phyloP scores from a whole-genome alignment of 371 early-diverging fungal species.

The Mucor velutinosus region DNA sequence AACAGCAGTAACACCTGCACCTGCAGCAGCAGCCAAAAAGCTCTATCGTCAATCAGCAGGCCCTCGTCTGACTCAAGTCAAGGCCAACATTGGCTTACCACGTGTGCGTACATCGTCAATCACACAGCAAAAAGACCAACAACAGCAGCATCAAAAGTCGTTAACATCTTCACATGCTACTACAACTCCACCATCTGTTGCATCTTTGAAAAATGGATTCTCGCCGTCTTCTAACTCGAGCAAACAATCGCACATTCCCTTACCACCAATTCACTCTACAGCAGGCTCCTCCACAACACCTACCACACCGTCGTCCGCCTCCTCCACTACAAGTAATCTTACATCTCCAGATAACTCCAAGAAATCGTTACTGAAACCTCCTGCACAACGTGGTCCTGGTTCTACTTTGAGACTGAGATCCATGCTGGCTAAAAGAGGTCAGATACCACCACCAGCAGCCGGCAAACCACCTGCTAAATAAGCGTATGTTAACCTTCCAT shows the following conservation, averaged over 20 bases:
- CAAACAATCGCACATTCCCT: slow-evolving; percentile 11
- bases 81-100: slow-evolving; percentile 27
- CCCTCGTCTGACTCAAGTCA: slow-evolving; percentile 27
- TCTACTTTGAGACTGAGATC: slow-evolving; percentile 38
- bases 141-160: slow-evolving; percentile 10
- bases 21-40: slow-evolving; percentile 12
- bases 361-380: slow-evolving; percentile 28
- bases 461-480: not conserved
- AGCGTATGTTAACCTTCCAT: not conserved
- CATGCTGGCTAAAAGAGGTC: slow-evolving; percentile 33
- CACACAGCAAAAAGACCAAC: slow-evolving; percentile 20
- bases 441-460: slow-evolving; percentile 1
- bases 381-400: slow-evolving; percentile 39
- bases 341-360: slow-evolving; percentile 17
- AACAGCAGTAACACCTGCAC: not conserved
- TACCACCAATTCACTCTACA: slow-evolving; percentile 5
- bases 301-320: slow-evolving; percentile 6
- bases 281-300: not conserved
- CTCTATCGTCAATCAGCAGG: slow-evolving; percentile 27
- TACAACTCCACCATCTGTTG: not conserved
- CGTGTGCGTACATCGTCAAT: slow-evolving; percentile 34
- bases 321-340: not conserved
- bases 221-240: not conserved
- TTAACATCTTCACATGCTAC: not conserved
- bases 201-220: not conserved